Evolutionary conservation across 306 rosid genomes (phyloP).

Genomic region (Trifolium subterraneum): DNA sequence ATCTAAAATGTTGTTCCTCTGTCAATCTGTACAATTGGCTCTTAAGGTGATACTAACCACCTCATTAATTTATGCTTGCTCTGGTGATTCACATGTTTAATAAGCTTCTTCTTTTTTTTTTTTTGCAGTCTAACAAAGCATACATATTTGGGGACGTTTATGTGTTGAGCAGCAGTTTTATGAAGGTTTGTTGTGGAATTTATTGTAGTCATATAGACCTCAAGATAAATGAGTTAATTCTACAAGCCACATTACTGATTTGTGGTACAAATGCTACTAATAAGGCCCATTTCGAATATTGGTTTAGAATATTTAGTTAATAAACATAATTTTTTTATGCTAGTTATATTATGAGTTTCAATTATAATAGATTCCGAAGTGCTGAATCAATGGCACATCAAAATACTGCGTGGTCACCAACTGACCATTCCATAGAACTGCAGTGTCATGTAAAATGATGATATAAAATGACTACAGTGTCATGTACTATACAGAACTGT

Average conservation of each 20-base stretch:
- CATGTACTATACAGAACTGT: slow-evolving; percentile 2
- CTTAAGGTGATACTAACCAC: slow-evolving; percentile 68
- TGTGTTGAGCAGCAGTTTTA: slow-evolving; percentile 76
- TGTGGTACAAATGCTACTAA: slow-evolving; percentile 27
- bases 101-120: slow-evolving; percentile 35
- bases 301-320: slow-evolving; percentile 11
- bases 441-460: slow-evolving; percentile 11
- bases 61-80: slow-evolving; percentile 35
- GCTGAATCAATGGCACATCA: slow-evolving; percentile 14
- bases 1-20: slow-evolving; percentile 74
- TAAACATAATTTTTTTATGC: slow-evolving; percentile 2
- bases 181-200: slow-evolving; percentile 67
- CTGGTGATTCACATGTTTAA: slow-evolving; percentile 29
- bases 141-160: slow-evolving; percentile 79
- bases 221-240: slow-evolving; percentile 34
- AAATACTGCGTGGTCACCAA: slow-evolving; percentile 18
- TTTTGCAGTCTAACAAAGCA: slow-evolving; percentile 84
- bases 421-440: slow-evolving; percentile 29
- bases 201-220: slow-evolving; percentile 26
- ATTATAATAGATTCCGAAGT: slow-evolving; percentile 15
- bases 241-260: slow-evolving; percentile 28
- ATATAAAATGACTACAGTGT: slow-evolving; percentile 24
- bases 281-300: slow-evolving; percentile 24
- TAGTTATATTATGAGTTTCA: slow-evolving; percentile 16
- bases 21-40: slow-evolving; percentile 84